Evolutionary conservation across 169 alveolate species (phyloP), one percentile per base, ranked within the genome.

Genomic region (Cryptosporidium canis): DNA sequence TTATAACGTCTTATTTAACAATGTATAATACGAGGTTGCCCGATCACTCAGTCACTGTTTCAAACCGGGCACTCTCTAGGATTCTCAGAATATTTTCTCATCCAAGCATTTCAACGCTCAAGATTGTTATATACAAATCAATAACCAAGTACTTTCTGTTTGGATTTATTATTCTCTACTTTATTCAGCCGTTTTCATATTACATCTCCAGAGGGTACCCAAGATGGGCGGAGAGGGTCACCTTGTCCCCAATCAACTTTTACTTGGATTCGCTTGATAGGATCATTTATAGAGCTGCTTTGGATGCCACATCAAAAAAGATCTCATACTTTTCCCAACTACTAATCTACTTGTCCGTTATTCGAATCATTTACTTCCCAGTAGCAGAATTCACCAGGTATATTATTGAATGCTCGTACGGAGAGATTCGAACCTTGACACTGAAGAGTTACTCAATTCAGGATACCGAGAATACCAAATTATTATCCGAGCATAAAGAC

Each of bases 201-300:
- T 68, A 68, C 31, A 44, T 68, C 3, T 68, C 83, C 24, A 21
- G 39, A 27, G 58, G 7, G 8, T 21, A 45, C 33, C 83, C 83
- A 27, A 35, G 5, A 6, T 68, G 83, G 83, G 35, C 37, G 16
- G 83, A 68, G 47, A 68, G 83, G 27, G 31, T 48, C 31, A 68
- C 58, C 18, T 45, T 45, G n/a, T 45, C 83, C n/a, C 66, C 66
- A 8, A 47, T 68, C n/a, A 68, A 68, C 44, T 68, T 68, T 48
- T 68, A n/a, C 66, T 51, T 68, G 18, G 83, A 68, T 29, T 68
- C 83, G 12, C 8, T 68, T 7, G 83, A 68, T 51, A 68, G 83
- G 33, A 24, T 44, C 16, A 68, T 68, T 18, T 45, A 21, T 29
- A 45, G n/a, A 51, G 21, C 83, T 41, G 7, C 53, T 18, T 41